Evolutionary conservation across 1,284 basidiomycete species (phyloP).

Genomic region (Ganoderma multipileum): DNA sequence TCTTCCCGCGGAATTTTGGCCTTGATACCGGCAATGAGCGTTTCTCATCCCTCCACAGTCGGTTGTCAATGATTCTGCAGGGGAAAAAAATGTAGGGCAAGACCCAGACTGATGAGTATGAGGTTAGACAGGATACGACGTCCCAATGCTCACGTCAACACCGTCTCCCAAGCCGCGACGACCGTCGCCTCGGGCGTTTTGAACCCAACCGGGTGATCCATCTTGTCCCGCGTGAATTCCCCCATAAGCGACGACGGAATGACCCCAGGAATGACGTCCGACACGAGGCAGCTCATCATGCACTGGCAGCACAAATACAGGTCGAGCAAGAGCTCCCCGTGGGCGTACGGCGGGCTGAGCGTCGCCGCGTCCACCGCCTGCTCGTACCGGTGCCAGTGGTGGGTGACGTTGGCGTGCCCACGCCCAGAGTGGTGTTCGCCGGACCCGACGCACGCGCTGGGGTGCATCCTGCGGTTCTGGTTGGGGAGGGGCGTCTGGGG

Average conservation of each 20-base stretch:
- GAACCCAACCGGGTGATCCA: conserved; percentile 46
- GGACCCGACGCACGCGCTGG: conserved; percentile 58
- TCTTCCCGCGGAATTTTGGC: conserved; percentile 61
- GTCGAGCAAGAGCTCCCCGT: conserved; percentile 70
- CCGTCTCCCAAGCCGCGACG: conserved; percentile 65
- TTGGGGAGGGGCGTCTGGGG: conserved; percentile 59
- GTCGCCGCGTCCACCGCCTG: conserved; percentile 69
- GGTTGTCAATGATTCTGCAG: conserved; percentile 68
- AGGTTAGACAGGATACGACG: not conserved
- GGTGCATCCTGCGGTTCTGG: conserved; percentile 54
- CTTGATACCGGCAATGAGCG: conserved; percentile 62
- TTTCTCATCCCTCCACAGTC: conserved; percentile 72
- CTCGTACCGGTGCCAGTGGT: conserved; percentile 80
- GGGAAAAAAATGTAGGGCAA: too few species aligned
- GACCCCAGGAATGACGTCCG: conserved; percentile 73
- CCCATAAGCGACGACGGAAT: conserved; percentile 61
- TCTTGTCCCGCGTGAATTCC: conserved; percentile 49
- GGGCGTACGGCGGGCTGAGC: conserved; percentile 66
- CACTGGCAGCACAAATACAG: conserved; percentile 86
- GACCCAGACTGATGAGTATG: too few species aligned
- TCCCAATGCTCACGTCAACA: conserved; percentile 59
- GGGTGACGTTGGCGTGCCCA: conserved; percentile 63
- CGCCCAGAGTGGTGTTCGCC: conserved; percentile 52
- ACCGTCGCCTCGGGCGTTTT: conserved; percentile 57
- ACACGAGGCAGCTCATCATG: conserved; percentile 71